Base-by-base conservation (phyloP, 768 basidiomycete genomes). In the Hygrocybe punicea region DNA sequence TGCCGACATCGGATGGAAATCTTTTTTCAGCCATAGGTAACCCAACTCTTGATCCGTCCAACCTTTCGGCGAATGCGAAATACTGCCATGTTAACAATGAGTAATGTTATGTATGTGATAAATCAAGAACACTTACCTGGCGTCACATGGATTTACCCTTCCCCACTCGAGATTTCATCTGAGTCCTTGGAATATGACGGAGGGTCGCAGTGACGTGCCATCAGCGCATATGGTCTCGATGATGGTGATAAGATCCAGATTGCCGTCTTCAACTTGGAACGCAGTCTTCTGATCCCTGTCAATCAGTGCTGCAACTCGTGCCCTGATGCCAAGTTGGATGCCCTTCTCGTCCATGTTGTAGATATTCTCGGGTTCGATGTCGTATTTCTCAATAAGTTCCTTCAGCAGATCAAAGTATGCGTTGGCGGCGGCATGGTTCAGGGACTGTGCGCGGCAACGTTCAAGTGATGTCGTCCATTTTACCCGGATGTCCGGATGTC, bases 181-280 rank as follows among this genome's bases (percentile, higher is more conserved):
- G 52, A 10, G 10, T 14, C 63, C 61, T 35, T 62, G 49, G 39
- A 49, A 56, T 19, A 59, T 40, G 8, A 56, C 46, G 5, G 35
- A 48, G 34, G 58, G 58, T 21, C 24, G 33, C n/a, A 54, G 33
- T 10, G 11, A 11, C 4, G 53, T 63, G 1, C 77, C 77, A 65
- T 75, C 75, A 1, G 76, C 73, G 48, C 61, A 67, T 3, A 74
- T 57, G 62, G 69, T 69, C 57, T 79, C 75, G 50, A 81, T 69
- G 19, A 79, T 64, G 0, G 76, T 80, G 33, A 79, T 69, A 3
- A 78, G 69, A 57, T 79, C 70, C 0, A 73, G 70, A 36, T 73
- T 69, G 8, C 59, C 71, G 57, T 65, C 70, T 7, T 61, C 53
- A 10, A 66, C 53, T 21, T 62, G 54, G 53, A 71, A 70, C 8